A percentile compares a stretch with the other conserved stretches of the same genome.
Evolutionary conservation across 768 basidiomycete genomes (phyloP).

Genomic region (Clitopilus passeckerianus): DNA sequence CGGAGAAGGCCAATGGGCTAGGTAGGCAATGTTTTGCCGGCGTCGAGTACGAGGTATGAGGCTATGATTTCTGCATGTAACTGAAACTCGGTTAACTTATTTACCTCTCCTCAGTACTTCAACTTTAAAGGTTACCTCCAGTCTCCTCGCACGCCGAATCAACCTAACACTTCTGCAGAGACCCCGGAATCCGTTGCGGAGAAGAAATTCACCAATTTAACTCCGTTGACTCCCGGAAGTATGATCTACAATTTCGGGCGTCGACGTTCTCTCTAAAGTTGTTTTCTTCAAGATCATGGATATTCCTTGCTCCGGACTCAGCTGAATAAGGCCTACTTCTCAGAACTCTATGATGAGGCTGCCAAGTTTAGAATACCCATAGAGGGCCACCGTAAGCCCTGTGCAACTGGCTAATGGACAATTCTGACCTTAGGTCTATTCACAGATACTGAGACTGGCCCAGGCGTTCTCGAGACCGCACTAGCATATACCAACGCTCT

Average conservation of each 20-base stretch:
- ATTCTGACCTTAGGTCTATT: neutral
- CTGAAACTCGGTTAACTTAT: neutral
- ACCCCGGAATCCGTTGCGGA: constrained; percentile 70
- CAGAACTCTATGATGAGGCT: constrained; percentile 78
- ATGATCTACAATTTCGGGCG: constrained; percentile 22
- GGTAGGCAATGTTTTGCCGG: constrained; percentile 76
- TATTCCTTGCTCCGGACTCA: constrained; percentile 92
- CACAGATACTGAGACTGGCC: constrained; percentile 88
- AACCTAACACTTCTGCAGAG: constrained; percentile 40
- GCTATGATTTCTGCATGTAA: neutral
- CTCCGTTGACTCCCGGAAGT: constrained; percentile 92
- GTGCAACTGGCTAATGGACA: neutral
- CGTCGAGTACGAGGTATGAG: constrained; percentile 84
- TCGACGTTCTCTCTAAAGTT: neutral
- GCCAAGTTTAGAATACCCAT: constrained; percentile 70
- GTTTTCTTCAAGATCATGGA: constrained; percentile 73
- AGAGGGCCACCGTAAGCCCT: constrained; percentile 73
- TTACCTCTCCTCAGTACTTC: constrained; percentile 58
- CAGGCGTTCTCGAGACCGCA: constrained; percentile 84
- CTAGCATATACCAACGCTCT: constrained; percentile 76
- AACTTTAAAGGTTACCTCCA: constrained; percentile 72
- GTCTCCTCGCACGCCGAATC: neutral
- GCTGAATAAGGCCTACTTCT: constrained; percentile 85
- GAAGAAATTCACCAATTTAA: constrained; percentile 73
- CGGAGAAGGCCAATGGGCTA: constrained; percentile 39